A percentile compares a stretch with the other conserved stretches of the same genome.
phyloP scores from a whole-genome alignment of 1,284 basidiomycete genomes.

The Athelia sp. region DNA sequence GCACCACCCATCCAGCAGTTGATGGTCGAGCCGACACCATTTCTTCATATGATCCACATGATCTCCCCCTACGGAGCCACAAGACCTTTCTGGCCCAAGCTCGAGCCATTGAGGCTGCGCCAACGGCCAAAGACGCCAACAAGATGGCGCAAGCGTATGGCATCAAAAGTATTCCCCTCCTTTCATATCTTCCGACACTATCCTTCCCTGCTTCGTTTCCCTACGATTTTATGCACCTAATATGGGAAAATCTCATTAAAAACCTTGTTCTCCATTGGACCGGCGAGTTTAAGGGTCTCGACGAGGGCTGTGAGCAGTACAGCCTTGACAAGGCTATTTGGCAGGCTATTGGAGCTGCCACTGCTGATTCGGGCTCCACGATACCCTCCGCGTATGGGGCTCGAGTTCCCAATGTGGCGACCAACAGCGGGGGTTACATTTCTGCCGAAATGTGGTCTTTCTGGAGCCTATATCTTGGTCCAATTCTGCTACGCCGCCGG shows the following conservation, averaged over 20 bases:
- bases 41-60: slow-evolving; percentile 22
- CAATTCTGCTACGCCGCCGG: slow-evolving; percentile 10
- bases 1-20: neutral
- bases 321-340: slow-evolving; percentile 17
- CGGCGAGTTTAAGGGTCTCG: slow-evolving; percentile 30
- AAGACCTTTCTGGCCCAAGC: slow-evolving; percentile 26
- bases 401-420: slow-evolving; percentile 21
- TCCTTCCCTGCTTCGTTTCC: slow-evolving; percentile 36
- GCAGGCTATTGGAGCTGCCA: slow-evolving; percentile 23
- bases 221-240: slow-evolving; percentile 44
- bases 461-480: slow-evolving; percentile 14
- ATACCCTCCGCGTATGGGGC: slow-evolving; percentile 27
- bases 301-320: slow-evolving; percentile 19
- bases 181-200: slow-evolving; percentile 28
- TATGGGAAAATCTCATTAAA: slow-evolving; percentile 35
- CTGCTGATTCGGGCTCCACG: slow-evolving; percentile 15
- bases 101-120: slow-evolving; percentile 17
- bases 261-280: slow-evolving; percentile 37
- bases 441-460: slow-evolving; percentile 16
- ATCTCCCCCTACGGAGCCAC: slow-evolving; percentile 35
- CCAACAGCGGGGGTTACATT: slow-evolving; percentile 6
- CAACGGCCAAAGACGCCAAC: slow-evolving; percentile 13
- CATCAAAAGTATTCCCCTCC: slow-evolving; percentile 34
- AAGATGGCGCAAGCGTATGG: slow-evolving; percentile 28
- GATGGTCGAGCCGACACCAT: slow-evolving; percentile 18